A percentile compares a stretch with the other conserved stretches of the same genome.
These are phyloP conservation scores for Termitomyces sp. DNA, from an alignment of 768 basidiomycete genomes.

Conservation along the genomic window DNA sequence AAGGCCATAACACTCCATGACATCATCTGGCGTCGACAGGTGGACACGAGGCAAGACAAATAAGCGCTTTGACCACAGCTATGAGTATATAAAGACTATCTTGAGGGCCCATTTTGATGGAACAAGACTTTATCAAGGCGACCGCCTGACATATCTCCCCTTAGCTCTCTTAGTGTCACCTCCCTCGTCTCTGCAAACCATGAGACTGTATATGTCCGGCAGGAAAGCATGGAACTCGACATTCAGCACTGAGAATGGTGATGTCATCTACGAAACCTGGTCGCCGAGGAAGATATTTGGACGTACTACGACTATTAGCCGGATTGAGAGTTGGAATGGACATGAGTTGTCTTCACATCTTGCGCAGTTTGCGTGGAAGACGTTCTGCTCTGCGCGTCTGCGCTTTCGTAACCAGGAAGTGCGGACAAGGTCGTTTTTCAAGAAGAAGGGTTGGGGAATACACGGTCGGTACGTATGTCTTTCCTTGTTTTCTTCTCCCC, in stretches of 20 bases:
- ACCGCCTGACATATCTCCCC: not conserved
- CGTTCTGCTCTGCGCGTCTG: slow-evolving; percentile 13
- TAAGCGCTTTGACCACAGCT: slow-evolving; percentile 1
- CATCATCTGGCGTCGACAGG: not conserved
- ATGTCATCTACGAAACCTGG: slow-evolving; percentile 16
- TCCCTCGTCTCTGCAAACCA: not conserved
- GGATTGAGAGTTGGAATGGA: slow-evolving; percentile 4
- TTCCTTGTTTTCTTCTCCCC: not conserved
- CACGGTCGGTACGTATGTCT: slow-evolving; percentile 15
- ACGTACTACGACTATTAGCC: slow-evolving; percentile 14
- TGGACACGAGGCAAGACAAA: not conserved
- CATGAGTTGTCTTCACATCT: slow-evolving; percentile 11
- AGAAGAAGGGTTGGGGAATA: slow-evolving; percentile 17
- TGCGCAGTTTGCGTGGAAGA: slow-evolving; percentile 19
- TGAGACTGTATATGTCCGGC: slow-evolving; percentile 19
- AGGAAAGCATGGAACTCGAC: slow-evolving; percentile 16
- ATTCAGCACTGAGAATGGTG: slow-evolving; percentile 17
- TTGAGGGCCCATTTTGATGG: not conserved
- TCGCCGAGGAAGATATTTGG: slow-evolving; percentile 15
- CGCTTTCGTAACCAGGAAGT: slow-evolving; percentile 15
- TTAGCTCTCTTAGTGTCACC: not conserved
- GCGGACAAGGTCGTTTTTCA: slow-evolving; percentile 17
- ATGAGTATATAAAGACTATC: not conserved
- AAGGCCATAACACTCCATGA: not conserved
- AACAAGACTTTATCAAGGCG: not conserved